These are phyloP conservation scores for Phytophthora citricola DNA, from an alignment of 352 stramenopile genomes.

Conservation along the genomic window DNA sequence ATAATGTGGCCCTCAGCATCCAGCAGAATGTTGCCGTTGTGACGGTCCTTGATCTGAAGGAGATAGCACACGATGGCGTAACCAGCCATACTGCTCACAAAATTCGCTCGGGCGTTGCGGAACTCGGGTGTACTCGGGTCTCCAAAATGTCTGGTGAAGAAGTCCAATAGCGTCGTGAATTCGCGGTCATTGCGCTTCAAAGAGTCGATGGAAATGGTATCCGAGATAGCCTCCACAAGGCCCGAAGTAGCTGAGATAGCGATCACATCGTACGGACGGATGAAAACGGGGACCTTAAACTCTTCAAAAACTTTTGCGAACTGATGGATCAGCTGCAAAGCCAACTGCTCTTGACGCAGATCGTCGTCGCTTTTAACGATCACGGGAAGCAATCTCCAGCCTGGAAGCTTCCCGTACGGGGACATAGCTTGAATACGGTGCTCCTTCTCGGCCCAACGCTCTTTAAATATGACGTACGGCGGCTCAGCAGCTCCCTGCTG, in stretches of 20 bases:
- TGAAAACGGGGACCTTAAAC: slow-evolving; percentile 93
- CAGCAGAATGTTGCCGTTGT: slow-evolving; percentile 98
- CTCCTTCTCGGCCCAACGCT: slow-evolving; percentile 96
- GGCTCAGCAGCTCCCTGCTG: slow-evolving; percentile 37
- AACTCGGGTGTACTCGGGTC: slow-evolving; percentile 76
- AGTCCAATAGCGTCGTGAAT: slow-evolving; percentile 92
- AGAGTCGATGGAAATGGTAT: slow-evolving; percentile 98
- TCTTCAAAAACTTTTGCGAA: slow-evolving; percentile 96
- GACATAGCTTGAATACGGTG: slow-evolving; percentile 89
- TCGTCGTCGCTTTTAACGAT: slow-evolving; percentile 99
- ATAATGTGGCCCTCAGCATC: slow-evolving; percentile 96
- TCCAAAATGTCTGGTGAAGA: slow-evolving; percentile 95
- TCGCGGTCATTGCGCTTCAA: slow-evolving; percentile 97
- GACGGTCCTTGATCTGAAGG: slow-evolving; percentile 97
- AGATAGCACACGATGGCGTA: slow-evolving; percentile 97
- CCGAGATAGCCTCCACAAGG: slow-evolving; percentile 96
- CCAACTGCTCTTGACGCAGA: slow-evolving; percentile 97
- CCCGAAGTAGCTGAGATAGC: slow-evolving; percentile 93
- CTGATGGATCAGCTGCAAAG: slow-evolving; percentile 96
- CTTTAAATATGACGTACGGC: slow-evolving; percentile 92
- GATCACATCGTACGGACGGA: slow-evolving; percentile 97
- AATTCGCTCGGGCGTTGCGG: slow-evolving; percentile 84
- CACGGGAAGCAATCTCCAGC: slow-evolving; percentile 93
- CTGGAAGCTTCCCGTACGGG: slow-evolving; percentile 80
- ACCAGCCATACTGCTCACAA: slow-evolving; percentile 84